Conservation (phyloP, 1,139 yeast genomes). For the Scheffersomyces illinoinensis region DNA sequence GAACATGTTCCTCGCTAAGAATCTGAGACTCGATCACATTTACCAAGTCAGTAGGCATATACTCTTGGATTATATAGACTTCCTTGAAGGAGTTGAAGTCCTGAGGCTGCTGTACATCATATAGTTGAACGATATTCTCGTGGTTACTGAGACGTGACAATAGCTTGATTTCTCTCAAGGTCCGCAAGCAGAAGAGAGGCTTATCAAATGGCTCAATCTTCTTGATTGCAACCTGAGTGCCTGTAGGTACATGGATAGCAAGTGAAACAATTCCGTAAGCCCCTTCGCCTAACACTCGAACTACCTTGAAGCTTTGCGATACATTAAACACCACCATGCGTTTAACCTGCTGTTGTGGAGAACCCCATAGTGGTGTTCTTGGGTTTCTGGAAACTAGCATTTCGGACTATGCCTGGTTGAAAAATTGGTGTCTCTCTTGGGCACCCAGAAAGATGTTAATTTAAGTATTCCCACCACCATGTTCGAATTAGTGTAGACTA, state of each 20-base stretch:
- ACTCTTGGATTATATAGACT: slow-evolving; percentile 69
- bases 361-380: background rate
- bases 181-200: slow-evolving; percentile 38
- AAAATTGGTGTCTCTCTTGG: background rate
- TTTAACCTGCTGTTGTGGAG: background rate
- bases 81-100: slow-evolving; percentile 51
- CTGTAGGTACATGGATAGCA: slow-evolving; percentile 41
- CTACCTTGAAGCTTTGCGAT: slow-evolving; percentile 34
- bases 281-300: slow-evolving; percentile 47
- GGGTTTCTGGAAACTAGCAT: background rate
- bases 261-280: slow-evolving; percentile 48
- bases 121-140: slow-evolving; percentile 41
- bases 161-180: slow-evolving; percentile 43
- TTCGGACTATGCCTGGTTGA: background rate
- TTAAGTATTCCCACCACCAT: background rate
- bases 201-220: slow-evolving; percentile 43
- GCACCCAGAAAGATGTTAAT: background rate
- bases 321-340: slow-evolving; percentile 21
- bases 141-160: slow-evolving; percentile 37
- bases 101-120: slow-evolving; percentile 40
- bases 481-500: background rate
- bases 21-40: slow-evolving; percentile 54
- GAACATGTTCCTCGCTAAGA: slow-evolving; percentile 65
- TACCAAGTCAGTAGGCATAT: slow-evolving; percentile 70
- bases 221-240: slow-evolving; percentile 43